Base-by-base conservation (phyloP, 306 rosid genomes). In the Cicer arietinum region DNA sequence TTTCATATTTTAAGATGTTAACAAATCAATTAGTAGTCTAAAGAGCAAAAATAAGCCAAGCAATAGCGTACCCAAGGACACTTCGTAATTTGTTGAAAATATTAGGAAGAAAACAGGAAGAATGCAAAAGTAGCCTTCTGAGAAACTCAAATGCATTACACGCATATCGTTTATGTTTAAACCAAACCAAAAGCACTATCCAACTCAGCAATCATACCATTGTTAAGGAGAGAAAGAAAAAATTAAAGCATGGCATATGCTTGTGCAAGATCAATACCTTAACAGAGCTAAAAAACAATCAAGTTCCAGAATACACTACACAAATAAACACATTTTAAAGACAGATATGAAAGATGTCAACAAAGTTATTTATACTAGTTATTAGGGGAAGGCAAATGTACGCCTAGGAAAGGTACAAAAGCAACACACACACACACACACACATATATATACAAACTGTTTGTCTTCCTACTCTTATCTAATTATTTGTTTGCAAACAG, bases 301-400 rank as follows among this genome's bases (percentile, higher is more conserved):
- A 71, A 77, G 41, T 8, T 71, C 66, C 51, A 71, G 58, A 77
- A 56, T 20, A 65, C 54, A 22, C 7, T 60, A 66, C 50, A 16
- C 63, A 62, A 59, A 60, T 6, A 63, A 9, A 59, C 58, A 52
- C 47, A 16, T 42, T 42, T 51, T 16, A 43, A 40, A 43, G 47
- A 75, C 11, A 35, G 9, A 43, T 53, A 69, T 43, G 54, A 42
- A 62, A 66, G 16, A 69, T 45, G 25, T n/a, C 61, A n/a, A 22
- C 54, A 78, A 57, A 59, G 22, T 60, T 18, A 20, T 73, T 35
- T 50, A 35, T 67, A 45, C 73, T 48, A 14, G 46, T 53, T 17
- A 52, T 16, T 17, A 64, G 54, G 61, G 18, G 25, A 67, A 18
- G 25, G 20, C 45, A 45, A 50, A 56, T 5, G 56, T 44, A 46